These are phyloP conservation scores for Chrysoporthe cubensis DNA, from an alignment of 2,329 filamentous ascomycete genomes.

Conservation along the genomic window DNA sequence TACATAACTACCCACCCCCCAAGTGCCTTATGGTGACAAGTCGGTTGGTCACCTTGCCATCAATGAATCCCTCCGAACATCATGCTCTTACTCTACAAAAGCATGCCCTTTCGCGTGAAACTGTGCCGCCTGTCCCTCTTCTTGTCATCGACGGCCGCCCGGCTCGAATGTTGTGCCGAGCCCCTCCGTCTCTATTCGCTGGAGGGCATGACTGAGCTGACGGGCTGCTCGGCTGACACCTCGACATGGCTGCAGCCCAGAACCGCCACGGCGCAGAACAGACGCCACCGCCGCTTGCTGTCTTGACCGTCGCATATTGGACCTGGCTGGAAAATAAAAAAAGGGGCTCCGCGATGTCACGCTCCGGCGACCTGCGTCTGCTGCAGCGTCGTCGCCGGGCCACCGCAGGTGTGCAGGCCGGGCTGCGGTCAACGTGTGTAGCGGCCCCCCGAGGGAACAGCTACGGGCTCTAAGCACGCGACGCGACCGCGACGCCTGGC, in stretches of 20 bases:
- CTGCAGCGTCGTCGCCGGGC: background rate
- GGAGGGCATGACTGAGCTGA: background rate
- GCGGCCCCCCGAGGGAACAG: background rate
- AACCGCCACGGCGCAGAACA: background rate
- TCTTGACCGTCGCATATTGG: background rate
- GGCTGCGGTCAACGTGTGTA: background rate
- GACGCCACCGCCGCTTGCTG: background rate
- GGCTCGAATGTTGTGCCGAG: background rate
- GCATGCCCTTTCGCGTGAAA: background rate
- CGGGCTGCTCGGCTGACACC: background rate
- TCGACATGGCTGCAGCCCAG: background rate
- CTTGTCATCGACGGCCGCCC: background rate
- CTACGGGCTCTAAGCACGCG: background rate
- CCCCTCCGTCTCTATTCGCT: background rate
- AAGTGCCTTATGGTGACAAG: background rate
- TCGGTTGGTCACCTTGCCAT: background rate
- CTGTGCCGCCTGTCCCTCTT: background rate
- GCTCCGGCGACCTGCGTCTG: background rate
- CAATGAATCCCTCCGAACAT: background rate
- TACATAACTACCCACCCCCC: background rate
- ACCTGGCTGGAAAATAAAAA: background rate
- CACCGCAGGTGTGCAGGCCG: too few relatives aligned
- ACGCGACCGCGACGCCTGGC: too few relatives aligned
- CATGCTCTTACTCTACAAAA: background rate
- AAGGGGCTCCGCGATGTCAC: background rate